Evolutionary conservation across 371 early-diverging fungal species (phyloP), one percentile per base, ranked within the genome.

Genomic region (Rhizopus stolonifer): DNA sequence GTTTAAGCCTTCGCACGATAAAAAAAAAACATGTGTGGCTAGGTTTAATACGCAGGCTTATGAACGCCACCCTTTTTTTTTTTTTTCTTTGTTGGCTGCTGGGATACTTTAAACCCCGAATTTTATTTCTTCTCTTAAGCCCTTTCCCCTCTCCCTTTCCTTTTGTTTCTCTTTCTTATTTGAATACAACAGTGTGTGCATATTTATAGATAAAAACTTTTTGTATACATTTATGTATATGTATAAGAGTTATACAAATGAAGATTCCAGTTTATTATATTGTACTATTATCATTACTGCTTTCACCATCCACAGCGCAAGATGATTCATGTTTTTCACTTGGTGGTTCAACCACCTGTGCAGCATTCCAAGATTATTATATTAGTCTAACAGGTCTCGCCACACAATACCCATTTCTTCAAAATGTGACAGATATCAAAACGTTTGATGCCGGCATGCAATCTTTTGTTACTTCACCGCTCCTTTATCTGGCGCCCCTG

Each of bases 331-430:
- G 78, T 40, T 31, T 77, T 11, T 66, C 67, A 24, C 55, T 77
- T 23, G 26, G 36, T 15, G 51, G 54, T 19, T 77, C 78, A 55
- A 62, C 33, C n/a, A 66, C 74, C 22, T 77, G 78, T 40, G 60
- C 64, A 33, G 72, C 78, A 15, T 77, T 58, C 33, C 54, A 58
- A 15, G 49, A 58, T 9, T 77, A 66, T 50, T 77, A 72, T 46
- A 55, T 77, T 40, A 66, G 71, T 42, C 18, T 70, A n/a, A 31
- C 43, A 7, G 59, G 55, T 14, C 49, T 66, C 6, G 31, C 54
- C 4, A 38, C 19, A 23, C 43, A 56, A 33, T 74, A 70, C 40
- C 44, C 66, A 3, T 70, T 61, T 53, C 34, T 69, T 17, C 29
- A 38, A 3, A 62, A 64, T 36, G 60, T 64, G 0, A 69, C 70